Conservation (phyloP, 768 basidiomycete species). For the Tulasnella sp. region DNA sequence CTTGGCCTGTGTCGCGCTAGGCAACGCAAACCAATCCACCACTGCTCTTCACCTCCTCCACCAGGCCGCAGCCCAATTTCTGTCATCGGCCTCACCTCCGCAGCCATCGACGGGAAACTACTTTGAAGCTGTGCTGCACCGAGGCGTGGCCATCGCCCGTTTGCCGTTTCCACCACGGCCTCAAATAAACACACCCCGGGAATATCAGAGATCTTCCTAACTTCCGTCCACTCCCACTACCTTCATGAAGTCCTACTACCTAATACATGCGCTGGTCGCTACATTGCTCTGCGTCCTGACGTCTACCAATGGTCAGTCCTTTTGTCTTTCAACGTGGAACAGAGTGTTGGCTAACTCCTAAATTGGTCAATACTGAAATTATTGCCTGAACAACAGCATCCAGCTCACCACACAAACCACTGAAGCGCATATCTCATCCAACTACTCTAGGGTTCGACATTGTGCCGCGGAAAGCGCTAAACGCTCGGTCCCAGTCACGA, state of each 20-base stretch:
- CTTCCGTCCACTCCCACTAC: background rate
- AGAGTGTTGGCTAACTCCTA: background rate
- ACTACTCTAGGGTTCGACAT: conserved; percentile 55
- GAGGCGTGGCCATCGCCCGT: conserved; percentile 1
- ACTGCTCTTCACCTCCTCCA: background rate
- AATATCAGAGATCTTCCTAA: background rate
- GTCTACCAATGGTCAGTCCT: background rate
- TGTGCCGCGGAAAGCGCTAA: conserved; percentile 45
- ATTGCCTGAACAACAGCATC: conserved; percentile 41
- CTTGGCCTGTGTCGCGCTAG: background rate
- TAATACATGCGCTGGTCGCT: conserved; percentile 15
- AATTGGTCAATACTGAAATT: conserved; percentile 12
- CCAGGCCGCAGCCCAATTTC: conserved; percentile 2
- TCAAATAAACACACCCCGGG: background rate
- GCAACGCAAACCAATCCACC: background rate
- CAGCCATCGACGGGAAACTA: background rate
- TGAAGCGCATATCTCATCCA: conserved; percentile 52
- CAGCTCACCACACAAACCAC: conserved; percentile 47
- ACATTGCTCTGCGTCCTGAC: background rate
- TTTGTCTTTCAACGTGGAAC: background rate
- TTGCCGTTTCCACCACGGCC: background rate
- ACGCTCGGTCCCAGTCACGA: conserved; percentile 39
- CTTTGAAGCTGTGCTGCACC: background rate
- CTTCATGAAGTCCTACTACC: background rate
- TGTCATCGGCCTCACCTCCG: background rate